Base-by-base conservation (phyloP, 768 basidiomycete species). In the Boletus coccyginus region DNA sequence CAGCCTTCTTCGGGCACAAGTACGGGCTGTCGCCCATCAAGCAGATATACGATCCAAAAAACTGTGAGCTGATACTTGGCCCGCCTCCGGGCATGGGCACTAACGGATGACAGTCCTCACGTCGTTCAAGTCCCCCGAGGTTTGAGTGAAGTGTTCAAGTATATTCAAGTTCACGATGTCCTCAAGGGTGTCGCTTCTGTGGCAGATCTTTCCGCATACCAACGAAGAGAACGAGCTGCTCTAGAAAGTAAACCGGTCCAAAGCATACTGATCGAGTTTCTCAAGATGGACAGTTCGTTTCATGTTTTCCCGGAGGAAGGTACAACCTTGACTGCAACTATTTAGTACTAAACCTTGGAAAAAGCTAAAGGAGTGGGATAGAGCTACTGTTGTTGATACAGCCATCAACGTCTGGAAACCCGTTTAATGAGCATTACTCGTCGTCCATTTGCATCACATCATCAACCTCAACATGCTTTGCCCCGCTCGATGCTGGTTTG, bases 381-480 rank as follows among this genome's bases (percentile, higher is more conserved):
- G 7, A 31, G 16, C 9, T 13, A 31, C 17, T 21, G 11, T 33
- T 50, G 8, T 46, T 14, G n/a, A 27, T 16, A 33, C 7, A 46
- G 14, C 33, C 13, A 46, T 17, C 21, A 11, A 19, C 35, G 44
- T 33, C 40, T 7, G 32, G 36, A 48, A 50, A 31, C 29, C 13
- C 14, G 42, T 35, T 39, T 24, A 27, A 50, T 1, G 21, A 50
- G 16, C 7, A 53, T 66, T 42, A 62, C 44, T 66, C 62, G 36
- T n/a, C n/a, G 94, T 64, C 62, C 52, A 60, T 47, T 14, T 46
- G 51, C 35, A 36, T 45, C 24, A 53, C 16, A 49, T 60, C 59
- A 8, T 63, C 60, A 12, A 16, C 35, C 12, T 52, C 60, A 2
- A 14, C 47, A 35, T 39, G 45, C 6, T 33, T 10, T 3, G 9